These are phyloP conservation scores for Oryza australiensis DNA, from an alignment of 176 grass and related monocot species.

Conservation along the genomic window DNA sequence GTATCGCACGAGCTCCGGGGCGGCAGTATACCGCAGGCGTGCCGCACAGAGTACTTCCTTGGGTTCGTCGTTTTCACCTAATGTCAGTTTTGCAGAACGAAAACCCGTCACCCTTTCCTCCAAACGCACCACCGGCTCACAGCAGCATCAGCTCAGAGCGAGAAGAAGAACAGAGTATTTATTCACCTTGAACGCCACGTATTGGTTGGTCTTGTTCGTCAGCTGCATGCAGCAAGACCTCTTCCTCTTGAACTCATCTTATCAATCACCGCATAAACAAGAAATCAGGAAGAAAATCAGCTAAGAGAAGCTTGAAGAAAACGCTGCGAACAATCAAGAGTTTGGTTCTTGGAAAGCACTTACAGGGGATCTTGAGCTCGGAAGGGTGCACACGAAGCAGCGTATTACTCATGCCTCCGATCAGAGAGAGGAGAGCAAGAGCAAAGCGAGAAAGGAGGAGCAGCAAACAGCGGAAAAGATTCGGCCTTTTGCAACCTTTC, in stretches of 20 bases:
- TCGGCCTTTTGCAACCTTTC: background rate
- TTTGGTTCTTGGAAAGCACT: constrained; percentile 24
- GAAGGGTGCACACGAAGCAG: constrained; percentile 77
- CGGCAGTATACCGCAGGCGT: constrained; percentile 62
- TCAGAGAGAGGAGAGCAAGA: background rate
- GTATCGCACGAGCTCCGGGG: constrained; percentile 60
- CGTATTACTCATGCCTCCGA: constrained; percentile 48
- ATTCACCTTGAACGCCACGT: constrained; percentile 84
- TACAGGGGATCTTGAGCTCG: constrained; percentile 89
- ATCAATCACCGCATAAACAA: background rate
- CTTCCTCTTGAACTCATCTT: constrained; percentile 82
- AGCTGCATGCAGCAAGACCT: constrained; percentile 81
- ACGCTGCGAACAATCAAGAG: background rate
- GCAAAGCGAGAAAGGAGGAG: background rate
- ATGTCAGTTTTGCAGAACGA: background rate
- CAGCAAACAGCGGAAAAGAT: background rate
- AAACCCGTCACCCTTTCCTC: background rate
- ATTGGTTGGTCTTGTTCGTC: constrained; percentile 70
- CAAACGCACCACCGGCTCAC: background rate
- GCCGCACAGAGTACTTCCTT: constrained; percentile 78
- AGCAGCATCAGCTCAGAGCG: background rate
- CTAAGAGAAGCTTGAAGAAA: constrained; percentile 1
- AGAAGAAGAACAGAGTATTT: background rate
- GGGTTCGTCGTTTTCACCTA: constrained; percentile 96
- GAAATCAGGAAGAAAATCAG: constrained; percentile 29